Base-by-base conservation (phyloP, 305 asterid species). In the Lippia alba region DNA sequence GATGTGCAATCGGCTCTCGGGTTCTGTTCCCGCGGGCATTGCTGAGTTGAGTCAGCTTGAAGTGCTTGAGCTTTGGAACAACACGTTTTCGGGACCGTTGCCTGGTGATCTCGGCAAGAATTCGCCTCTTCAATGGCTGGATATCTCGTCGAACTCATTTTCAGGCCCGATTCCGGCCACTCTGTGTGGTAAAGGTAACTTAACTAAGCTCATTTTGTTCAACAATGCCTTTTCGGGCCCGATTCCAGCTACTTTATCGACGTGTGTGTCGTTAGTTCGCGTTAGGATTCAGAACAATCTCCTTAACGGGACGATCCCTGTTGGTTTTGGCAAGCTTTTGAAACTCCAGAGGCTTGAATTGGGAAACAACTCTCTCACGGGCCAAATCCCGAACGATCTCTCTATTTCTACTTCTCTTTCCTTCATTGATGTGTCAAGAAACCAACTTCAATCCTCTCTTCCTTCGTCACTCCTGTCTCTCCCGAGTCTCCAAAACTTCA, bases 41-140 rank as follows among this genome's bases (percentile, higher is more conserved):
- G 83, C 77, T 58, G 79, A 75, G 50, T 77, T 87, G 83, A 55
- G 83, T 62, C 81, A 70, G 16, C 78, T 91, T 3, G 71, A 79
- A 54, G 93, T 87, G 4, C 81, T 93, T 55, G 96, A 91, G 82
- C 86, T 93, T 16, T 93, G 98, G 98, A 89, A 93, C 80, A 93
- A 93, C 77, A 74, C 87, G 0, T 78, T 93, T 17, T 78, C 94
- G 0, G 98, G 97, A 24, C 70, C 83, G 33, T 79, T 91, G 44
- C 97, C 97, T 0, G 64, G 74, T 61, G 89, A 89, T 66, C 94
- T 93, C 8, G 98, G 98, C 57, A 73, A 30, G 44, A 60, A 76
- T 32, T 85, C 97, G 0, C 90, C 97, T 0, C 86, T 93, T 12
- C 83, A 77, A 24, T 91, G 97, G 98, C 66, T 91, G 41, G 98